phyloP scores from a whole-genome alignment of 139 green algal genomes.

The Coelastrella sp. region DNA sequence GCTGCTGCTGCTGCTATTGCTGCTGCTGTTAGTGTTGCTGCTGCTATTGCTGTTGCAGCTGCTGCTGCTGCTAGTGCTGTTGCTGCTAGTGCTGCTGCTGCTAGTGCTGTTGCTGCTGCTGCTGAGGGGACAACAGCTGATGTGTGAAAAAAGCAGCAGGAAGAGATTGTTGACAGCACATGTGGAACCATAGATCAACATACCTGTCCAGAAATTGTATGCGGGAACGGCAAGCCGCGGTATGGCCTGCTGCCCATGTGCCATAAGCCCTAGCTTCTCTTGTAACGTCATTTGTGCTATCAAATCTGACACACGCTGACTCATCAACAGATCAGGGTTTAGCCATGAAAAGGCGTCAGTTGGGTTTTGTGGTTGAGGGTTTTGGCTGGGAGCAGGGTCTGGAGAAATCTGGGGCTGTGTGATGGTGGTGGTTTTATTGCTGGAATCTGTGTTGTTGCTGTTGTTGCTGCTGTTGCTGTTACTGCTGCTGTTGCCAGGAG shows the following conservation, averaged over 20 bases:
- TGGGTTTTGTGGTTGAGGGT: neutral
- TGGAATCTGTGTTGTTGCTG: neutral
- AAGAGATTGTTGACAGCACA: no score
- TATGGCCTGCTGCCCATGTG: neutral
- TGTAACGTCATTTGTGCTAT: neutral
- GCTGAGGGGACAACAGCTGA: no score
- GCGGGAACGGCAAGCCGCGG: neutral
- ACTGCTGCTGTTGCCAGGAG: neutral
- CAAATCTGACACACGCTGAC: neutral
- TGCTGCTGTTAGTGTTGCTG: no score
- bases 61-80: neutral
- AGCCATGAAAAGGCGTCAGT: neutral
- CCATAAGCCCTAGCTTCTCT: conserved; percentile 2
- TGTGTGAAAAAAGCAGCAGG: no score
- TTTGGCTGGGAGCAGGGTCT: neutral
- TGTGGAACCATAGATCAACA: neutral
- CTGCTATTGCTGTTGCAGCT: neutral
- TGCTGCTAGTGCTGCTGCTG: no score
- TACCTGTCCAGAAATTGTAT: neutral
- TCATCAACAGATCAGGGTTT: neutral
- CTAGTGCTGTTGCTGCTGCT: no score
- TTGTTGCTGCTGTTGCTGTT: conserved; percentile 2
- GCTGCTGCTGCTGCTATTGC: neutral
- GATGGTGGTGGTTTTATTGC: neutral
- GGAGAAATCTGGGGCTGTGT: neutral